Base-by-base conservation (phyloP, 2,329 filamentous ascomycete species). In the Lecanicillium sp. region DNA sequence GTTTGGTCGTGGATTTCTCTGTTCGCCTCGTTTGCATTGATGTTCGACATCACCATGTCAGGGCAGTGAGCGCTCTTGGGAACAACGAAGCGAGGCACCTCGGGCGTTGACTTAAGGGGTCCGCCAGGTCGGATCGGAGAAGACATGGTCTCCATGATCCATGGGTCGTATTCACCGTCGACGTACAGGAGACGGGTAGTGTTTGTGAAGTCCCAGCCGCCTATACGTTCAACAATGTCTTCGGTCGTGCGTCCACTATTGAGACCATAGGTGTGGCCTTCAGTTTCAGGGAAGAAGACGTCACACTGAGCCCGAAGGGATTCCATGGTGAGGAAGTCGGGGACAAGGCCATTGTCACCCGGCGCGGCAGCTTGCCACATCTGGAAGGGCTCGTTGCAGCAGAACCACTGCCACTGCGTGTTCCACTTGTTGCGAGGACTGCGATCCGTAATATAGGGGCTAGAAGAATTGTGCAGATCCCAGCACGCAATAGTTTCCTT, bases 21-120 rank as follows among this genome's bases (percentile, higher is more conserved):
- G 10, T 84, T 66, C 2, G 74, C 58, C 3, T 58, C 60, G 32
- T 86, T 65, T 0, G 84, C 69, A 0, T 72, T 71, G 0, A 60
- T 57, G 1, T 70, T 74, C 49, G 84, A 74, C 58, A 79, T 79
- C 66, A 85, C 88, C 0, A 77, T 74, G 5, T 73, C 63, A 3
- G 67, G 64, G 61, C 84, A 89, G 49, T 81, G 66, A 9, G 71
- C 54, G 2, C 71, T 72, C 3, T 37, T 33, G 8, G 59, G 55
- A 35, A 46, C 52, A 44, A 60, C 62, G 36, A 59, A 46, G 0
- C 57, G 53, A 0, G 66, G 67, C 41, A 71, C 66, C 66, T 68
- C 71, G 46, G 68, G 69, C 5, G 58, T 55, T 22, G 49, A 53
- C 50, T 69, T 62, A 27, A 70, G 55, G 4, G 41, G 41, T 17